These are phyloP conservation scores for Plantago elongata DNA, from an alignment of 257 asterid species.

Conservation along the genomic window DNA sequence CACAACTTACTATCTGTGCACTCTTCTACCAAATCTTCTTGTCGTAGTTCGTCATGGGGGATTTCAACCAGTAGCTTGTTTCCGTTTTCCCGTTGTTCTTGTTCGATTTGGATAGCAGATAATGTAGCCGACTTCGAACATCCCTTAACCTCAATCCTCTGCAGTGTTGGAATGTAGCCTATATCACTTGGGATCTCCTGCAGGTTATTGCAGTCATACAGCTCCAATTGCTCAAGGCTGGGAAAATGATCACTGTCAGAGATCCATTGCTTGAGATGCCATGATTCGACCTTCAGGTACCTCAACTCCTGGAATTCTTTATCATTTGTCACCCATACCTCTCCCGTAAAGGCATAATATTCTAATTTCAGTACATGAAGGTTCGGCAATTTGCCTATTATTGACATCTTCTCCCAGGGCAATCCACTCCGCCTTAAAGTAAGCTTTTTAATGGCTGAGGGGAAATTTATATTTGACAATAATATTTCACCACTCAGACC, in stretches of 20 bases:
- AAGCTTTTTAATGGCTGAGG: not conserved
- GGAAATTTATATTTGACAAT: not conserved
- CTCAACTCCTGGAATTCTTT: slow-evolving; percentile 14
- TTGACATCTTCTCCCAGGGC: slow-evolving; percentile 7
- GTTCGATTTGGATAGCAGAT: not conserved
- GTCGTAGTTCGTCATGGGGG: not conserved
- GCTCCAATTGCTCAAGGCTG: slow-evolving; percentile 6
- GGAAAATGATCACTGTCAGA: slow-evolving; percentile 14
- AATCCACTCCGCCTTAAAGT: not conserved
- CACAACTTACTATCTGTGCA: not conserved
- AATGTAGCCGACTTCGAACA: not conserved
- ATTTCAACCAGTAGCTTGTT: not conserved
- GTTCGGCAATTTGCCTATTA: slow-evolving; percentile 4
- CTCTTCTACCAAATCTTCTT: not conserved
- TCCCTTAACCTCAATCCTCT: not conserved
- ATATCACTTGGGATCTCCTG: no score
- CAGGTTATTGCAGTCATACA: not conserved
- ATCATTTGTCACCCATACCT: slow-evolving; percentile 4
- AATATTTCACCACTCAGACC: not conserved
- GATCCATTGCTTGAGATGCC: not conserved
- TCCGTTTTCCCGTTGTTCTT: not conserved
- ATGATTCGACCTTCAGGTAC: slow-evolving; percentile 7
- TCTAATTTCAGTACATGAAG: slow-evolving; percentile 22
- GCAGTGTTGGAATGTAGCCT: no score
- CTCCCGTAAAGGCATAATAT: slow-evolving; percentile 11